A percentile compares a stretch with the other conserved stretches of the same genome.
phyloP scores from a whole-genome alignment of 1,139 yeast species.

The Saccharomyces hybrid region DNA sequence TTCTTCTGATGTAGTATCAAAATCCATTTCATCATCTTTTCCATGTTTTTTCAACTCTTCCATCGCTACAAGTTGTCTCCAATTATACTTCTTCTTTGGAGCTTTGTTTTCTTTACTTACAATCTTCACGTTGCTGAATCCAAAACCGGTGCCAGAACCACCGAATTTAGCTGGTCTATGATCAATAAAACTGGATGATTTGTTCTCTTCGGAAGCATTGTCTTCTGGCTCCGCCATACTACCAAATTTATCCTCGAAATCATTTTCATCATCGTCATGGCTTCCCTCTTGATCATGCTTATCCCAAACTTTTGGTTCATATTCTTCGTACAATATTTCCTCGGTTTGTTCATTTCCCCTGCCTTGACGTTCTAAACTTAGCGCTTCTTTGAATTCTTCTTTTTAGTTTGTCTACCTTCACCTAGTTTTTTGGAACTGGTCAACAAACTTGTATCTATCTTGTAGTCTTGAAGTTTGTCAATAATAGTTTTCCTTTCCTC shows the following conservation, averaged over 20 bases:
- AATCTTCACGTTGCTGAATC: constrained; percentile 44
- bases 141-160: constrained; percentile 60
- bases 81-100: constrained; percentile 45
- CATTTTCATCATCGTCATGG: constrained; percentile 21
- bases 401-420: constrained; percentile 62
- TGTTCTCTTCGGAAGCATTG: constrained; percentile 34
- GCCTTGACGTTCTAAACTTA: constrained; percentile 67
- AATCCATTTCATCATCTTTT: constrained; percentile 41
- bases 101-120: constrained; percentile 42
- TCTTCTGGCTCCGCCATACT: constrained; percentile 17
- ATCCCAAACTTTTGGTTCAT: constrained; percentile 57
- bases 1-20: constrained; percentile 32
- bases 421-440: constrained; percentile 74
- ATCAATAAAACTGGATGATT: constrained; percentile 45
- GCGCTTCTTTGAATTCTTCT: constrained; percentile 68
- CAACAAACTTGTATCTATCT: constrained; percentile 61
- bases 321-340: constrained; percentile 62
- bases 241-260: constrained; percentile 29
- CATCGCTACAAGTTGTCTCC: constrained; percentile 49
- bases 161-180: constrained; percentile 59
- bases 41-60: constrained; percentile 38
- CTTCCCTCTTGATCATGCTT: constrained; percentile 17
- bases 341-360: constrained; percentile 59
- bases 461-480: constrained; percentile 62
- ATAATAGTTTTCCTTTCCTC: constrained; percentile 79